These are phyloP conservation scores for Seiridium cupressi DNA, from an alignment of 2,329 filamentous ascomycete species.

Conservation along the genomic window DNA sequence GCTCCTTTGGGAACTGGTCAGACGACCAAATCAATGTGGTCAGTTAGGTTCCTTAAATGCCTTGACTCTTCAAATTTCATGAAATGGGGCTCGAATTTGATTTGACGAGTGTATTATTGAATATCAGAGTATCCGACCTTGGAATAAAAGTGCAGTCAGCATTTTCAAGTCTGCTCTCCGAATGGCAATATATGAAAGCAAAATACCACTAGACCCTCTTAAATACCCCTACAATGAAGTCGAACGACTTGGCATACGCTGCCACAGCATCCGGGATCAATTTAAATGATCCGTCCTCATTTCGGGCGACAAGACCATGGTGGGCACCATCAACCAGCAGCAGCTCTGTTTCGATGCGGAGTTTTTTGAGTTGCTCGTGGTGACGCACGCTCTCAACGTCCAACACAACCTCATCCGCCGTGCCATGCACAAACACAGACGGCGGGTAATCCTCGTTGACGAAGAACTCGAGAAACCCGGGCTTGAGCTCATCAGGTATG, in stretches of 20 bases:
- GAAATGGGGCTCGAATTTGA: too few species aligned
- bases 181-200: too few species aligned
- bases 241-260: constrained; percentile 2
- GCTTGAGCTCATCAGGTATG: background rate
- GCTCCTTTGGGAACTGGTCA: too few species aligned
- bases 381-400: background rate
- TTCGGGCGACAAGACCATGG: background rate
- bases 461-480: background rate
- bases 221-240: background rate
- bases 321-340: background rate
- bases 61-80: too few species aligned
- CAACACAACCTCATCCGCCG: background rate
- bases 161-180: too few species aligned
- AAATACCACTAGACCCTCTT: background rate
- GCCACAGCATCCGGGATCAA: background rate
- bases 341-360: background rate
- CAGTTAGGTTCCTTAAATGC: too few species aligned
- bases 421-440: constrained; percentile 6
- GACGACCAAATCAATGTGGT: too few species aligned
- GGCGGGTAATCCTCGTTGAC: background rate
- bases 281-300: background rate
- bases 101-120: too few species aligned
- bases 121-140: too few species aligned
- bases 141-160: too few species aligned
- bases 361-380: background rate